Percentiles rank a stretch among this genome's conserved stretches.
These are phyloP conservation scores for Metschnikowia dekortorum DNA, from an alignment of 805 yeast species.

Conservation along the genomic window DNA sequence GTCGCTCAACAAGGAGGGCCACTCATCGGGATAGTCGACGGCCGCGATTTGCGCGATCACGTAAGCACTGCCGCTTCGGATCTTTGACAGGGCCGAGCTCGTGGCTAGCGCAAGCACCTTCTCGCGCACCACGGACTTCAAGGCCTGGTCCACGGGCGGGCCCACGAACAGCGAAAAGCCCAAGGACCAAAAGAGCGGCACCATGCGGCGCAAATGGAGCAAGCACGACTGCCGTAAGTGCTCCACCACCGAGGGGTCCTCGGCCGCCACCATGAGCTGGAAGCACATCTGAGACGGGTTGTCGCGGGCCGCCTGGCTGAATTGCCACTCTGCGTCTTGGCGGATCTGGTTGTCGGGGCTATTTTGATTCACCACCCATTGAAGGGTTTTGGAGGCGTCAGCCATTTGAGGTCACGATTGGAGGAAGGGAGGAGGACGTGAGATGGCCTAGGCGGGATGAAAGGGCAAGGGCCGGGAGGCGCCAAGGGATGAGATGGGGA, in stretches of 20 bases:
- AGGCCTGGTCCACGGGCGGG: conserved; percentile 51
- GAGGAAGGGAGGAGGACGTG: neutral
- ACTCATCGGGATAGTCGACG: conserved; percentile 91
- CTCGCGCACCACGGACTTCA: conserved; percentile 49
- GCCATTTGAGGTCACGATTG: neutral
- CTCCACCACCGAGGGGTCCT: conserved; percentile 15
- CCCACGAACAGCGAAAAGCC: conserved; percentile 75
- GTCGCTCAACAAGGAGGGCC: conserved; percentile 67
- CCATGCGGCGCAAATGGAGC: conserved; percentile 60
- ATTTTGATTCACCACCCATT: conserved; percentile 25
- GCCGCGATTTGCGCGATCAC: conserved; percentile 81
- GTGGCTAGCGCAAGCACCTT: conserved; percentile 47
- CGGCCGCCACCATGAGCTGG: conserved; percentile 41
- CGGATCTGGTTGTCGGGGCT: conserved; percentile 51
- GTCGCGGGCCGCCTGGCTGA: conserved; percentile 36
- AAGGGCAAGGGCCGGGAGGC: too few relatives aligned
- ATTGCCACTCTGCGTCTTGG: conserved; percentile 47
- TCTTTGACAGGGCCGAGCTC: conserved; percentile 45
- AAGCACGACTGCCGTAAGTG: conserved; percentile 54
- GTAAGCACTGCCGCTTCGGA: conserved; percentile 65
- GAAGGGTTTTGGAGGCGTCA: neutral
- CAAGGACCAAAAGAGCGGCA: conserved; percentile 76
- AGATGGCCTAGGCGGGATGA: neutral
- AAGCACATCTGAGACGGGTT: conserved; percentile 48
- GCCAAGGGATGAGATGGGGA: too few relatives aligned